phyloP scores from a whole-genome alignment of 345 rosid species.

The Carallia pectinifolia region DNA sequence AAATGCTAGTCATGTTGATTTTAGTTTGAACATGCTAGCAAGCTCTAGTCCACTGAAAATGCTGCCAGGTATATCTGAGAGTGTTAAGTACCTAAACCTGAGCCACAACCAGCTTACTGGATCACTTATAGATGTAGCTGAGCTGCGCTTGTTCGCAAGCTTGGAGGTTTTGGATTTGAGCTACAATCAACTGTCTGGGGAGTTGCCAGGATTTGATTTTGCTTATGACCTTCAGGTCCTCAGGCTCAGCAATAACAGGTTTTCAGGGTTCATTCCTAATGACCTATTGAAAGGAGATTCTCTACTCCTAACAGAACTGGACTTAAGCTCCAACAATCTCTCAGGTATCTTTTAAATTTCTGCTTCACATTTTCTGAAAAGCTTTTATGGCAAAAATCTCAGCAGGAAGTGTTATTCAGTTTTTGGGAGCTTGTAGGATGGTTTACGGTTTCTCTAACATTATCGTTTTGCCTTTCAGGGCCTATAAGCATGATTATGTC shows the following conservation, averaged over 20 bases:
- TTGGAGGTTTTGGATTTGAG: conserved; percentile 85
- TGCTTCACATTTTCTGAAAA: conserved; percentile 10
- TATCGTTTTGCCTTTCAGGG: conserved; percentile 53
- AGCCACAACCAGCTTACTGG: conserved; percentile 89
- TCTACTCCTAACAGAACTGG: conserved; percentile 65
- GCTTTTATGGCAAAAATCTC: no score
- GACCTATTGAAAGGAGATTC: conserved; percentile 90
- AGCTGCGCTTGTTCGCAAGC: conserved; percentile 64
- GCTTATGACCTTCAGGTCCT: conserved; percentile 91
- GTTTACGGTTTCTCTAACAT: conserved; percentile 17
- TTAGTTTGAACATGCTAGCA: conserved; percentile 68
- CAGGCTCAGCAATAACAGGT: conserved; percentile 80
- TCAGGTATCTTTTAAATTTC: conserved; percentile 52
- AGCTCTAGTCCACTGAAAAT: conserved; percentile 62
- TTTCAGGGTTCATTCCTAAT: conserved; percentile 83
- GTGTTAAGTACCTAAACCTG: conserved; percentile 67
- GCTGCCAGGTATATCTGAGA: conserved; percentile 78
- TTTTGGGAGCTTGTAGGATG: neutral
- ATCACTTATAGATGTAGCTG: conserved; percentile 61
- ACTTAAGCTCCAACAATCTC: conserved; percentile 91
- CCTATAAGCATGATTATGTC: conserved; percentile 73
- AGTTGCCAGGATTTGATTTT: conserved; percentile 85
- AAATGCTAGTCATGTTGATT: conserved; percentile 74
- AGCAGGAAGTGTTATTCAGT: no score
- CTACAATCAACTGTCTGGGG: conserved; percentile 88